Evolutionary conservation across 768 basidiomycete species (phyloP).

Genomic region (Lentinula aciculospora): DNA sequence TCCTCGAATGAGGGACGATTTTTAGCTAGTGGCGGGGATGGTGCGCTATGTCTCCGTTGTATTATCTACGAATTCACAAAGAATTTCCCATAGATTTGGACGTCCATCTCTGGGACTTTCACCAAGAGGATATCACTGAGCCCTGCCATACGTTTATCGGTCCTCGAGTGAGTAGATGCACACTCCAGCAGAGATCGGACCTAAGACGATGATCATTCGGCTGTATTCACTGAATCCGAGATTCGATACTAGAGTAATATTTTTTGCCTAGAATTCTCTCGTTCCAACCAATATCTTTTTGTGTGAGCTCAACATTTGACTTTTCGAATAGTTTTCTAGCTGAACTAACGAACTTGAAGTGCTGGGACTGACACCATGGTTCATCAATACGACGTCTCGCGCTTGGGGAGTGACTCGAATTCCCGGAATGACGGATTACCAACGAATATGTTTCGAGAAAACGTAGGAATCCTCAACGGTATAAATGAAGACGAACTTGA

Average conservation of each 20-base stretch:
- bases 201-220: not conserved
- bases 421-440: not conserved
- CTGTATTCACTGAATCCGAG: slow-evolving; percentile 11
- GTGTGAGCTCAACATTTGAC: slow-evolving; percentile 40
- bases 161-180: slow-evolving; percentile 31
- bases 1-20: slow-evolving; percentile 57
- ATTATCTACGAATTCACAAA: slow-evolving; percentile 4
- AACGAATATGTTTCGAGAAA: not conserved
- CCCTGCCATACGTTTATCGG: slow-evolving; percentile 39
- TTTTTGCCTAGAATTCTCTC: slow-evolving; percentile 67
- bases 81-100: slow-evolving; percentile 36
- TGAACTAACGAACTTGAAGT: slow-evolving; percentile 23
- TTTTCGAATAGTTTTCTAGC: not conserved
- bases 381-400: slow-evolving; percentile 48
- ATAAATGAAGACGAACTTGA: slow-evolving; percentile 2
- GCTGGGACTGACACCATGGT: slow-evolving; percentile 50
- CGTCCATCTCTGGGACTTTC: slow-evolving; percentile 61
- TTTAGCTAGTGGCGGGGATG: slow-evolving; percentile 67
- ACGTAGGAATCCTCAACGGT: slow-evolving; percentile 8
- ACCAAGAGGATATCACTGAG: slow-evolving; percentile 47
- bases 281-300: slow-evolving; percentile 55
- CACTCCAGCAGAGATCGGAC: not conserved
- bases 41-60: slow-evolving; percentile 27
- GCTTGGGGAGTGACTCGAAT: slow-evolving; percentile 19
- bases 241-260: slow-evolving; percentile 52